Evolutionary conservation across 768 basidiomycete species (phyloP).

Genomic region (Daedaleopsis nitida): DNA sequence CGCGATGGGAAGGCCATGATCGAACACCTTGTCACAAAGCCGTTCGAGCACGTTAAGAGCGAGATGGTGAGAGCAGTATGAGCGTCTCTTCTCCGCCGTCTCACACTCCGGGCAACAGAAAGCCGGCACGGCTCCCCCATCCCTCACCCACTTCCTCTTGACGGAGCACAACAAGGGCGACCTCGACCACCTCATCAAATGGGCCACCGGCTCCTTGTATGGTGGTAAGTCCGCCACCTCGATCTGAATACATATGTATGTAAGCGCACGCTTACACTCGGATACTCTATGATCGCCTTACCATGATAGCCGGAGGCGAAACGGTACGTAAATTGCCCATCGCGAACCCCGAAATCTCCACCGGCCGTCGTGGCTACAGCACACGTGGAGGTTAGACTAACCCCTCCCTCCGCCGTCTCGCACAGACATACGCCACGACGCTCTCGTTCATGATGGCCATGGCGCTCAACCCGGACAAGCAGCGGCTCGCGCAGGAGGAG

Average conservation of each 20-base stretch:
- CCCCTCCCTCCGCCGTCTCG: background rate
- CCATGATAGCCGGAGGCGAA: constrained; percentile 15
- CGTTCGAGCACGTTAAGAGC: constrained; percentile 25
- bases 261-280: background rate
- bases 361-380: too few species aligned
- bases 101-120: background rate
- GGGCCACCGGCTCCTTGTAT: constrained; percentile 8
- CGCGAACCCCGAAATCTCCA: too few species aligned
- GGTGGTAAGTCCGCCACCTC: constrained; percentile 11
- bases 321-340: constrained; percentile 6
- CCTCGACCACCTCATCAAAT: constrained; percentile 9
- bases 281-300: too few species aligned
- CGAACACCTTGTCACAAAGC: constrained; percentile 13
- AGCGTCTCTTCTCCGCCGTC: too few species aligned
- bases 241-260: background rate
- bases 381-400: background rate
- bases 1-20: constrained; percentile 14
- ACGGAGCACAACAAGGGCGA: background rate
- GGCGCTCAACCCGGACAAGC: constrained; percentile 36
- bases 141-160: constrained; percentile 18
- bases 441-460: constrained; percentile 37
- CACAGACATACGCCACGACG: constrained; percentile 29
- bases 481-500: constrained; percentile 28
- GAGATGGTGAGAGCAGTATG: constrained; percentile 21
- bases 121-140: constrained; percentile 19